Conservation (phyloP, 139 green algal genomes). For the Picochlorum sp. region DNA sequence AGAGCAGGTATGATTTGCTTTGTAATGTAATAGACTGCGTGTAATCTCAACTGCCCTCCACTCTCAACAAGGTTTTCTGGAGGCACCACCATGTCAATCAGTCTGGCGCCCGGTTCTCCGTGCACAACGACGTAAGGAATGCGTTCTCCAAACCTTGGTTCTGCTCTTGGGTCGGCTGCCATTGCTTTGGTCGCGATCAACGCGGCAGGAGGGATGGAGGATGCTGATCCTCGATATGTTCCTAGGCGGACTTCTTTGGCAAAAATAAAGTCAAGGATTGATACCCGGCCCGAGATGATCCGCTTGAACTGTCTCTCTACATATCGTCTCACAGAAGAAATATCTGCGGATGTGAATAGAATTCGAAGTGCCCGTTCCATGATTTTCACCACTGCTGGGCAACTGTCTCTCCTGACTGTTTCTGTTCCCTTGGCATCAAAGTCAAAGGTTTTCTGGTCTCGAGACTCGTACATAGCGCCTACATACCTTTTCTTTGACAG, state of each 20-base stretch:
- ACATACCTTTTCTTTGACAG: conserved; percentile 98
- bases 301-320: conserved; percentile 73
- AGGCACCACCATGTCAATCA: conserved; percentile 72
- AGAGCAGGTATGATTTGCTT: conserved; percentile 89
- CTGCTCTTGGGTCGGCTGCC: conserved; percentile 43
- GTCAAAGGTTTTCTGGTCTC: conserved; percentile 40
- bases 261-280: conserved; percentile 86
- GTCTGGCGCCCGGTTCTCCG: conserved; percentile 57
- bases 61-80: conserved; percentile 62
- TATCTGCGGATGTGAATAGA: conserved; percentile 74
- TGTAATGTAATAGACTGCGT: conserved; percentile 92
- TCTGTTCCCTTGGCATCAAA: conserved; percentile 82
- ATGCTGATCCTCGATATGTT: conserved; percentile 56
- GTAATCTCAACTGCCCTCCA: conserved; percentile 50
- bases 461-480: conserved; percentile 75
- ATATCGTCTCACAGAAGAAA: conserved; percentile 66
- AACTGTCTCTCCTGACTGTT: conserved; percentile 87
- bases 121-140: conserved; percentile 87
- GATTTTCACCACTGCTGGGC: conserved; percentile 82
- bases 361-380: conserved; percentile 71
- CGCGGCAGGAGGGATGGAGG: conserved; percentile 71
- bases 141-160: conserved; percentile 80
- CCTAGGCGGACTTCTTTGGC: conserved; percentile 77
- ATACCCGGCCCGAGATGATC: conserved; percentile 76
- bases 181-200: conserved; percentile 82